A percentile compares a stretch with the other conserved stretches of the same genome.
Conservation (phyloP, 1,284 basidiomycete genomes). For the Cerioporus squamosus region DNA sequence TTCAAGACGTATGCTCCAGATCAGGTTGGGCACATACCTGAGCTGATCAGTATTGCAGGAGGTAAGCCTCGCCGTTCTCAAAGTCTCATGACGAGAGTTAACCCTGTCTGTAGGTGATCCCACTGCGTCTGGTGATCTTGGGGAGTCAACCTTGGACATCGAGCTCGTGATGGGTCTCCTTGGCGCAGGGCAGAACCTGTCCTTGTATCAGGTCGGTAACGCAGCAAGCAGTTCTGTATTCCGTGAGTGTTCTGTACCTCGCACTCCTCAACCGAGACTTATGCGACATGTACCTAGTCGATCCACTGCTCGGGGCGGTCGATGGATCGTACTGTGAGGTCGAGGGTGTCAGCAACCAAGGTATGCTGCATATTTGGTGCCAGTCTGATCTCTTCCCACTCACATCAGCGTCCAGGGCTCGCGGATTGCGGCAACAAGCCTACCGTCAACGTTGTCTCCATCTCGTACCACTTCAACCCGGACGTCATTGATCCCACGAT, state of each 20-base stretch:
- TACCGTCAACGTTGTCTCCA: constrained; percentile 40
- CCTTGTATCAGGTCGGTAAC: constrained; percentile 29
- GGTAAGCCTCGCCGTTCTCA: constrained; percentile 34
- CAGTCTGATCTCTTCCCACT: constrained; percentile 34
- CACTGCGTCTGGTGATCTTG: constrained; percentile 48
- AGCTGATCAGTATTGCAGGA: constrained; percentile 42
- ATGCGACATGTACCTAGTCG: neutral
- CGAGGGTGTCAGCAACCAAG: constrained; percentile 37
- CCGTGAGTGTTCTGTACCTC: neutral
- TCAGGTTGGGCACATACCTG: constrained; percentile 34
- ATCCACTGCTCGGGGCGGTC: constrained; percentile 3
- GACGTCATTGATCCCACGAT: constrained; percentile 34
- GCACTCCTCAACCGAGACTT: no score
- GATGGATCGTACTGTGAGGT: constrained; percentile 1
- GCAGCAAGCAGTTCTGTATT: constrained; percentile 24
- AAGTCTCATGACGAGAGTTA: neutral
- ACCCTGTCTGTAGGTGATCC: constrained; percentile 10
- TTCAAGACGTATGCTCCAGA: constrained; percentile 39
- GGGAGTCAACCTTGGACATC: constrained; percentile 57
- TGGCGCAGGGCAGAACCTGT: constrained; percentile 46
- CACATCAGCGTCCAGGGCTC: constrained; percentile 34
- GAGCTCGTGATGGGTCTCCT: constrained; percentile 51
- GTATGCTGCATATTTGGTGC: constrained; percentile 30
- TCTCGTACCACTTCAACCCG: constrained; percentile 42
- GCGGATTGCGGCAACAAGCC: constrained; percentile 40